These are phyloP conservation scores for Ephemerocybe angulata DNA, from an alignment of 768 basidiomycete species.

Conservation along the genomic window DNA sequence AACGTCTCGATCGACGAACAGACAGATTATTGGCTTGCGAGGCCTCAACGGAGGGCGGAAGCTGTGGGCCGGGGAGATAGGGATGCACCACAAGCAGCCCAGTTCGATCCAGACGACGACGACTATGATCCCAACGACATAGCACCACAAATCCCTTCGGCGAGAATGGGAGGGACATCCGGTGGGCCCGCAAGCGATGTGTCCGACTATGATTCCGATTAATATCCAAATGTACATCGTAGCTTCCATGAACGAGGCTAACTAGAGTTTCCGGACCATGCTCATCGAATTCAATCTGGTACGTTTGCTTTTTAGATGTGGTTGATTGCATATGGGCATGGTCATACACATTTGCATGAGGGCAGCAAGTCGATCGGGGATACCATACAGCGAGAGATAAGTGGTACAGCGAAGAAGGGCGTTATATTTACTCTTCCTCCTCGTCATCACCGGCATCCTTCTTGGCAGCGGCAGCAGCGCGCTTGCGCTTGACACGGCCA, in stretches of 20 bases:
- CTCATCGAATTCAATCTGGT: no score
- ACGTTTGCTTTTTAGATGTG: no score
- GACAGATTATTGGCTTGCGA: background rate
- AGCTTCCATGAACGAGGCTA: no score
- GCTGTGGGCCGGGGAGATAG: background rate
- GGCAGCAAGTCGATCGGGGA: conserved; percentile 2
- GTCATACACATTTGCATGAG: conserved; percentile 5
- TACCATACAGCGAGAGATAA: conserved; percentile 1
- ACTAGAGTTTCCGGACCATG: no score
- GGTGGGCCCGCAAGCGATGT: background rate
- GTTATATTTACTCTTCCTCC: conserved; percentile 65
- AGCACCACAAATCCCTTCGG: background rate
- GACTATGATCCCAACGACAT: background rate
- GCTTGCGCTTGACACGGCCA: conserved; percentile 99
- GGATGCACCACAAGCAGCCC: background rate
- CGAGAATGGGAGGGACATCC: background rate
- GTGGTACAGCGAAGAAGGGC: background rate
- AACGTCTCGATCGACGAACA: background rate
- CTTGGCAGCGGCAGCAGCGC: conserved; percentile 87
- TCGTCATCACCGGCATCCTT: conserved; percentile 88
- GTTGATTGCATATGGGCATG: background rate
- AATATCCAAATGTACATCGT: background rate
- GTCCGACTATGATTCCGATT: background rate
- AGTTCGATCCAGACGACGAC: background rate
- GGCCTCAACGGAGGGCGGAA: background rate